These are phyloP conservation scores for Leonotis leonurus DNA, from an alignment of 257 asterid species.

Conservation along the genomic window DNA sequence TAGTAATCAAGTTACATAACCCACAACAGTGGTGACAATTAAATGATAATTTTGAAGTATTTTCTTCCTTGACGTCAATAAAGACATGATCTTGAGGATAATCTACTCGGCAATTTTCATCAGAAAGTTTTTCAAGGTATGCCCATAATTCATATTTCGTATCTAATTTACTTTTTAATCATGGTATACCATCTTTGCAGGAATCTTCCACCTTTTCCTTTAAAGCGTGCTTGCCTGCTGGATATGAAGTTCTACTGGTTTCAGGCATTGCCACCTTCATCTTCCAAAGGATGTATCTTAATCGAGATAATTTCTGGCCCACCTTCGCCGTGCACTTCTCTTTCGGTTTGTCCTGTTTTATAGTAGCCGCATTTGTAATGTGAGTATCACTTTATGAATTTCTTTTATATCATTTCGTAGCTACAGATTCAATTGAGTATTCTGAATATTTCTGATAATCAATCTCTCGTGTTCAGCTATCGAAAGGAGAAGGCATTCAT, in stretches of 20 bases:
- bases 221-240: constrained; percentile 69
- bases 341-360: constrained; percentile 57
- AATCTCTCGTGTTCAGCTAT: constrained; percentile 38
- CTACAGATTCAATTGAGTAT: not conserved
- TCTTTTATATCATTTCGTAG: no score
- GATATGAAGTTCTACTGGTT: constrained; percentile 49
- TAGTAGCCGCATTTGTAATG: constrained; percentile 46
- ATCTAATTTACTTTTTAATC: not conserved
- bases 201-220: constrained; percentile 73
- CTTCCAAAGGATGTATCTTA: constrained; percentile 39
- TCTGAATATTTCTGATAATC: not conserved
- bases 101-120: constrained; percentile 72
- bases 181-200: constrained; percentile 27
- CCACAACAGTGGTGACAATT: not conserved
- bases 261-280: constrained; percentile 60
- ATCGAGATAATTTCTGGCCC: constrained; percentile 71
- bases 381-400: constrained; percentile 27
- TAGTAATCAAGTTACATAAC: not conserved
- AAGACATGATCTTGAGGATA: constrained; percentile 88
- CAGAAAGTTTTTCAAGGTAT: constrained; percentile 77
- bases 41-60: not conserved
- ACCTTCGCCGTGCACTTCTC: constrained; percentile 64
- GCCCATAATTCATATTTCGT: not conserved
- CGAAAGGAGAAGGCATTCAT: constrained; percentile 63
- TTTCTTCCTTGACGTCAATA: constrained; percentile 45